These are phyloP conservation scores for Fusarium clavum DNA, from an alignment of 2,329 filamentous ascomycete species.

Conservation along the genomic window DNA sequence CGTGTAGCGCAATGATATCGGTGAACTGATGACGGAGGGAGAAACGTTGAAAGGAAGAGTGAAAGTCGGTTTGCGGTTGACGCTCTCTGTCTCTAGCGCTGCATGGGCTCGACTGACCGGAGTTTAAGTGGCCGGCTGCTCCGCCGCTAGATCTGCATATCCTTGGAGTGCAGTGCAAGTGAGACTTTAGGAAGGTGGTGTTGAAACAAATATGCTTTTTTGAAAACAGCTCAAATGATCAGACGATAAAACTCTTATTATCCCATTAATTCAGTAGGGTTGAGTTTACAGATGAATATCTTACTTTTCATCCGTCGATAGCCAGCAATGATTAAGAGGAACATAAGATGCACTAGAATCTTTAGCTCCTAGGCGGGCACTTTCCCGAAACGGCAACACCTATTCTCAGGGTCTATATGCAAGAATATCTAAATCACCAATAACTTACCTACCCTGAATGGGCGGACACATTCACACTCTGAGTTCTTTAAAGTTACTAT, in stretches of 20 bases:
- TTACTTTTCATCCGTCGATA: background rate
- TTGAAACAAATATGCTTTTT: background rate
- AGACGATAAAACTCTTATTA: accelerated
- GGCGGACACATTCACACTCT: background rate
- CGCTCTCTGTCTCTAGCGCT: slow-evolving; percentile 17
- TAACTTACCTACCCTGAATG: background rate
- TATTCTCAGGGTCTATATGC: background rate
- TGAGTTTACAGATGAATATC: background rate
- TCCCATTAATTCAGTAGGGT: background rate
- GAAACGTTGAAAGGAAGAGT: slow-evolving; percentile 1
- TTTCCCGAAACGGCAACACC: slow-evolving; percentile 1
- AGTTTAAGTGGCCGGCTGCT: slow-evolving; percentile 26
- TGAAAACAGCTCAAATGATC: background rate
- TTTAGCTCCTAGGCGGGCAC: background rate
- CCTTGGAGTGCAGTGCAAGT: background rate
- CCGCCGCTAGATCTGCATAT: slow-evolving; percentile 26
- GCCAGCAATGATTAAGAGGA: background rate
- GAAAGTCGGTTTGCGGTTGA: slow-evolving; percentile 19
- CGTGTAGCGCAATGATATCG: background rate
- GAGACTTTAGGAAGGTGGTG: background rate
- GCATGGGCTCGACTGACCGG: slow-evolving; percentile 18
- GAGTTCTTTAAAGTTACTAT: background rate
- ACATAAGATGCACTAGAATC: background rate
- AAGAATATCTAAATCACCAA: background rate
- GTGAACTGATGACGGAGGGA: background rate